Conservation (phyloP, 805 yeast species). For the Debaryomyces castellii region DNA sequence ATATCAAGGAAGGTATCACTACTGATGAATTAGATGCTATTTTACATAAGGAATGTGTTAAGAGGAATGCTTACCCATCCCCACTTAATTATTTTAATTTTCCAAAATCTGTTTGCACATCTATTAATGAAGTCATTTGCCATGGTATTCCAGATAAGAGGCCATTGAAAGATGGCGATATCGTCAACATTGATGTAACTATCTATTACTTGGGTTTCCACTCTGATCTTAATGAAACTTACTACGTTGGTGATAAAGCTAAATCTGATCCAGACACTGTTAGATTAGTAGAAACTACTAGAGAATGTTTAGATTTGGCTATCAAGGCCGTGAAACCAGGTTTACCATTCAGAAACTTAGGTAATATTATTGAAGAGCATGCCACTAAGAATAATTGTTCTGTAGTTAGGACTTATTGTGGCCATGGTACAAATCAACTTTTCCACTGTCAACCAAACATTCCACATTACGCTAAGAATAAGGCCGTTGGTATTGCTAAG, state of each 20-base stretch:
- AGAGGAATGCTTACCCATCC: slow-evolving; percentile 89
- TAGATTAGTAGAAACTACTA: slow-evolving; percentile 80
- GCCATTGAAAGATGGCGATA: slow-evolving; percentile 88
- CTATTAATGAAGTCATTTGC: slow-evolving; percentile 92
- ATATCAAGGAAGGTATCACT: slow-evolving; percentile 82
- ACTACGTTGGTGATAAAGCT: slow-evolving; percentile 91
- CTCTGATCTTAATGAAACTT: slow-evolving; percentile 94
- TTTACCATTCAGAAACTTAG: slow-evolving; percentile 78
- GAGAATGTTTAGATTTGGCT: slow-evolving; percentile 84
- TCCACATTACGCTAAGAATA: slow-evolving; percentile 92
- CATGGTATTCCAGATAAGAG: slow-evolving; percentile 96
- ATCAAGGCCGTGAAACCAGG: slow-evolving; percentile 91
- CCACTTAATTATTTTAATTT: slow-evolving; percentile 92
- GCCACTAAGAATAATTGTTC: slow-evolving; percentile 77
- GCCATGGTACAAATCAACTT: slow-evolving; percentile 85
- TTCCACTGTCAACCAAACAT: slow-evolving; percentile 93
- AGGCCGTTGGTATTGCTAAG: slow-evolving; percentile 89
- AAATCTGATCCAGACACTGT: slow-evolving; percentile 77
- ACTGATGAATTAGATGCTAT: slow-evolving; percentile 88
- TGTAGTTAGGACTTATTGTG: slow-evolving; percentile 87
- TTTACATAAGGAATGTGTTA: slow-evolving; percentile 84
- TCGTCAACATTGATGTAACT: slow-evolving; percentile 86
- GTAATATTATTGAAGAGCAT: slow-evolving; percentile 83
- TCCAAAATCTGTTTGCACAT: slow-evolving; percentile 90
- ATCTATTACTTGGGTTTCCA: slow-evolving; percentile 86